A percentile compares a stretch with the other conserved stretches of the same genome.
phyloP scores from a whole-genome alignment of 495 filamentous ascomycete genomes.

The Schizothecium vesticola region DNA sequence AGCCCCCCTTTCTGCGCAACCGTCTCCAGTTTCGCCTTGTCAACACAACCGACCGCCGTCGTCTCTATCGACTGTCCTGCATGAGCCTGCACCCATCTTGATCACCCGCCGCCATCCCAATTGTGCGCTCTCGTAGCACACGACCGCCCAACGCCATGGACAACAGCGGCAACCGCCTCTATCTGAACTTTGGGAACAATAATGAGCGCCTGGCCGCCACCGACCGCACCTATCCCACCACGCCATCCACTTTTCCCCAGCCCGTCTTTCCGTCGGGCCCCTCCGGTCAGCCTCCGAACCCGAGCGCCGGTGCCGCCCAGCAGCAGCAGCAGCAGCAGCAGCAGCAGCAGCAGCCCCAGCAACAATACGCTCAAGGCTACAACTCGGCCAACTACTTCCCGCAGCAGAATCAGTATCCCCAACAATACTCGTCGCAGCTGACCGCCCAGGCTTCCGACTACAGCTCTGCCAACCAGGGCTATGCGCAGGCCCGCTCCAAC shows the following conservation, averaged over 20 bases:
- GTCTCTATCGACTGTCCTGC: conserved; percentile 1
- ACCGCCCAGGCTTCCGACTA: conserved; percentile 25
- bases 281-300: conserved; percentile 24
- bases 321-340: conserved; percentile 31
- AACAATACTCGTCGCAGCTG: conserved; percentile 31
- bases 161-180: conserved; percentile 57
- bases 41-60: conserved; percentile 6
- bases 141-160: conserved; percentile 36
- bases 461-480: conserved; percentile 32
- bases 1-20: conserved; percentile 9
- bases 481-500: conserved; percentile 55
- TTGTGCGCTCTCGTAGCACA: not conserved
- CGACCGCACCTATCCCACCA: conserved; percentile 89
- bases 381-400: conserved; percentile 27
- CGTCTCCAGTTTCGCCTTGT: not conserved
- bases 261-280: conserved; percentile 55
- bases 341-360: conserved; percentile 34
- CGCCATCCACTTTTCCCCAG: conserved; percentile 92
- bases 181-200: conserved; percentile 66
- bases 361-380: conserved; percentile 42
- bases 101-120: not conserved
- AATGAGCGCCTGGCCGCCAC: conserved; percentile 60
- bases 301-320: conserved; percentile 17
- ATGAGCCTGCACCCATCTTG: not conserved
- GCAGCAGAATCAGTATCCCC: conserved; percentile 33